These are phyloP conservation scores for Tuber umbilicatum DNA, from an alignment of 495 filamentous ascomycete species.

Conservation along the genomic window DNA sequence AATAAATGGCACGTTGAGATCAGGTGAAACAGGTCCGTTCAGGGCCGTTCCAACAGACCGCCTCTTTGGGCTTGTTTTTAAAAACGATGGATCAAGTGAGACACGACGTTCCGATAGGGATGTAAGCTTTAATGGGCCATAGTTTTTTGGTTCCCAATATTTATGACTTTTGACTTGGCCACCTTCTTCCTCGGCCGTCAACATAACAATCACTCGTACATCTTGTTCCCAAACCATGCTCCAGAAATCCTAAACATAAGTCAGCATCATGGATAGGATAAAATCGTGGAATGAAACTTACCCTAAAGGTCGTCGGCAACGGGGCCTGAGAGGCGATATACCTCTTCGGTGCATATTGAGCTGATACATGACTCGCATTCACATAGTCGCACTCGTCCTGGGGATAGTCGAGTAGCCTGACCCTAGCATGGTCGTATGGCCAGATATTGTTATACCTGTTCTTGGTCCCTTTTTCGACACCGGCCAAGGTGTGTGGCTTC, in stretches of 20 bases:
- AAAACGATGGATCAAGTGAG: conserved; percentile 56
- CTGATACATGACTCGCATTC: conserved; percentile 81
- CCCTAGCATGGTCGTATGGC: conserved; percentile 89
- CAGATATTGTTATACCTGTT: conserved; percentile 98
- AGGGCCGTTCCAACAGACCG: conserved; percentile 41
- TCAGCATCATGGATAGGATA: conserved; percentile 43
- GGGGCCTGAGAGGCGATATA: conserved; percentile 97
- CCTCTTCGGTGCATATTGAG: conserved; percentile 69
- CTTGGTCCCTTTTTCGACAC: conserved; percentile 88
- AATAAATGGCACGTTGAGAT: conserved; percentile 62
- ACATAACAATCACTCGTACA: conserved; percentile 85
- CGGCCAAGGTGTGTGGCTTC: conserved; percentile 55
- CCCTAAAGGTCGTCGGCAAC: conserved; percentile 83
- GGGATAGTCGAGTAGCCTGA: conserved; percentile 64
- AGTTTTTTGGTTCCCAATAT: conserved; percentile 78
- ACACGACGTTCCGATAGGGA: conserved; percentile 72
- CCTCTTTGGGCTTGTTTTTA: conserved; percentile 46
- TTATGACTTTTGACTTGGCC: conserved; percentile 92
- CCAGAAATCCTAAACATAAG: conserved; percentile 80
- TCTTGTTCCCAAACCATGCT: conserved; percentile 96
- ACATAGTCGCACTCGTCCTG: conserved; percentile 86
- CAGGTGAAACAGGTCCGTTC: conserved; percentile 31
- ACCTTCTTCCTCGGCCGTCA: conserved; percentile 92
- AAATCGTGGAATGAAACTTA: conserved; percentile 47
- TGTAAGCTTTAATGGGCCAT: conserved; percentile 72